Base-by-base conservation (phyloP, 2,329 filamentous ascomycete species). In the Neonectria coccinea region DNA sequence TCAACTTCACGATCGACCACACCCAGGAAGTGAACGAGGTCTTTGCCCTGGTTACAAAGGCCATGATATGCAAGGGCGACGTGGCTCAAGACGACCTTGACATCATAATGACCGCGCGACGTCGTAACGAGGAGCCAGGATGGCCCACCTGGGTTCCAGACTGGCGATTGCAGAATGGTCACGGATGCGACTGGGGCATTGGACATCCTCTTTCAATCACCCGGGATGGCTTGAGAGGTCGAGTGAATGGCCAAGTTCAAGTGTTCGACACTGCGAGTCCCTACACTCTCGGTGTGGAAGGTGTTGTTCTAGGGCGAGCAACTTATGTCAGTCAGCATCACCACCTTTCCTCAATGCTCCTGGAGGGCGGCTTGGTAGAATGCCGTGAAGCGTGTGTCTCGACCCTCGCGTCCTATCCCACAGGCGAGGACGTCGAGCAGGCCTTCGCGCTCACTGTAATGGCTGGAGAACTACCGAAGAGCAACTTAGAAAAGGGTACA, bases 121-220 rank as follows among this genome's bases (percentile, higher is more conserved):
- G 62, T 9, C 65, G 61, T 11, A 63, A 57, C 2, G 5, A 53
- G 1, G 66, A 67, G 9, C 39, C 18, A 14, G 51, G 20, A 10
- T 70, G 69, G 68, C 69, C 64, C 4, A 70, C 60, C 16, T 70
- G 69, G 69, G 69, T 70, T 12, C 68, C 68, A 1, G 69, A 70
- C 36, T 70, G 68, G 66, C 33, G 68, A 47, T 45, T 69, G 11
- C 31, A 61, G 20, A 70, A 62, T 0, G 69, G 68, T 1, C 62
- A 66, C 2, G 69, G 69, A 0, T 70, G 69, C 12, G 31, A 47
- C 11, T 70, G 68, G 64, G 69, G 68, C 0, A 60, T 69, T 1
- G 68, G 68, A 10, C 29, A 58, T 0, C 56, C 68, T 1, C 47
- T 67, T 2, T 58, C 64, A 14, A 44, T 41, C 2, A n/a, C 44